Base-by-base conservation (phyloP, 2,329 filamentous ascomycete species). In the Claviceps paspali region DNA sequence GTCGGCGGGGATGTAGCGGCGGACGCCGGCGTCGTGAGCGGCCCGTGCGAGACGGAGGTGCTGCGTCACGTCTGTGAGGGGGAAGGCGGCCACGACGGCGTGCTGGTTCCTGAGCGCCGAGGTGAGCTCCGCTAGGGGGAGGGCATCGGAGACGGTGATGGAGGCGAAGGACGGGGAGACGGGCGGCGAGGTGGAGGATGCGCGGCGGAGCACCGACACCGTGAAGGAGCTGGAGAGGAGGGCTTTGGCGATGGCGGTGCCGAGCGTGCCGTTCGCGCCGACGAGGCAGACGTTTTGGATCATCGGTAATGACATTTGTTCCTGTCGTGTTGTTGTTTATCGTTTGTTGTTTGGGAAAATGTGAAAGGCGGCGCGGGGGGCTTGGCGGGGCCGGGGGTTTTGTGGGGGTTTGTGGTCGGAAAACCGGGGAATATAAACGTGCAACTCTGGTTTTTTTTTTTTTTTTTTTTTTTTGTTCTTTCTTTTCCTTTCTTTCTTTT, bases 1-100 rank as follows among this genome's bases (percentile, higher is more conserved):
- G 45, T 80, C 75, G 11, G 69, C 68, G 2, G 75, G 73, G 29
- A 80, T 61, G 56, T 76, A 76, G 19, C 73, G 64, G 44, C 70
- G 64, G 2, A 80, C 72, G 17, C 74, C 72, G 4, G 73, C 74
- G 5, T 61, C 61, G 29, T 70, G 62, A 18, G 73, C 67, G 0
- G 74, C 76, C 35, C 78, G 67, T 31, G 73, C 65, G 38, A 79
- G 59, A 6, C 68, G 54, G 5, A 60, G 42, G 35, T 59, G 56
- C 38, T 54, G 50, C 22, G 60, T 58, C 29, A 76, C 58, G 7
- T 69, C 59, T n/a, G 60, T 43, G 24, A 59, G 46, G 1, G 52
- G 54, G 27, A 60, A 51, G 0, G 53, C 52, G 6, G 54, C 52
- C 28, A 79, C 51, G 15, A 78, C 62, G 9, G 69, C 76, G 46